Evolutionary conservation across 768 basidiomycete species (phyloP).

Genomic region (Strobilomyces dryophilus): DNA sequence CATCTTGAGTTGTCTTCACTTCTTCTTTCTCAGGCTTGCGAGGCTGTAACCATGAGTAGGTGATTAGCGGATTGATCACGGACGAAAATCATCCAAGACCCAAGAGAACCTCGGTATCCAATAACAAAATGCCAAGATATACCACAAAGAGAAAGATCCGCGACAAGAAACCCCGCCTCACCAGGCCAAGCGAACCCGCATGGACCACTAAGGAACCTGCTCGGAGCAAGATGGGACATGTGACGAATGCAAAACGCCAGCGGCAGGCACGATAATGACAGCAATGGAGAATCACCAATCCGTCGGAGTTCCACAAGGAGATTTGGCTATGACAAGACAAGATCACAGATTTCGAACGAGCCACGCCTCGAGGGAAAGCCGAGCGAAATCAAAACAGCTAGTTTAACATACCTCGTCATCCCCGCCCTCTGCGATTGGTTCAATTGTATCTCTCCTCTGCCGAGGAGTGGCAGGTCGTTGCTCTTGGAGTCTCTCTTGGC

Average conservation of each 20-base stretch:
- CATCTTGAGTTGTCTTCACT: background rate
- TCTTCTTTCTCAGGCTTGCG: background rate
- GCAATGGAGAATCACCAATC: background rate
- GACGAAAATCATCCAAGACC: background rate
- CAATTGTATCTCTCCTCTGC: conserved; percentile 19
- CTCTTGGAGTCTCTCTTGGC: conserved; percentile 15
- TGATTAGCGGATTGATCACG: conserved; percentile 5
- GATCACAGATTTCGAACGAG: background rate
- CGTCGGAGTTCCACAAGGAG: background rate
- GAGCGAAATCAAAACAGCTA: background rate
- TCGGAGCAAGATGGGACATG: background rate
- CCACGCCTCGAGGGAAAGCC: background rate
- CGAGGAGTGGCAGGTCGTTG: background rate
- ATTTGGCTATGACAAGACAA: background rate
- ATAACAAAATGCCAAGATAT: background rate
- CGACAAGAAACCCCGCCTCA: background rate
- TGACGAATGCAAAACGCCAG: background rate
- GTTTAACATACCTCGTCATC: conserved; percentile 13
- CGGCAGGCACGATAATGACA: background rate
- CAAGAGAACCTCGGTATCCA: background rate
- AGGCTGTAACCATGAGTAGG: background rate
- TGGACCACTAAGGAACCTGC: background rate
- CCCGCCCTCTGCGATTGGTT: background rate
- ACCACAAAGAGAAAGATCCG: background rate
- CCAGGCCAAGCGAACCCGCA: background rate